Base-by-base conservation (phyloP, 179 eudicot genomes). In the Spergularia azorica region DNA sequence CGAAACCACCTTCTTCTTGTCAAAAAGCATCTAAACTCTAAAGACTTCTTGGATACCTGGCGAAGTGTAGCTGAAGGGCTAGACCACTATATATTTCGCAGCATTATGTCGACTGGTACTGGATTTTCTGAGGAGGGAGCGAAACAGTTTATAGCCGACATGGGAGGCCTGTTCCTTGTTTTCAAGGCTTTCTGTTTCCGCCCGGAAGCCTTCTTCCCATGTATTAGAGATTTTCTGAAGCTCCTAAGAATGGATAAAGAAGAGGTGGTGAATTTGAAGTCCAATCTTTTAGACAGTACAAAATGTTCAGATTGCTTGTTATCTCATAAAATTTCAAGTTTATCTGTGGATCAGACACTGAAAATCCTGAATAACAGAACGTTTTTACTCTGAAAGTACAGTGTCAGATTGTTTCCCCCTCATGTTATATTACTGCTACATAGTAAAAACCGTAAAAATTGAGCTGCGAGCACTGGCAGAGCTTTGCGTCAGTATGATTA, bases 11-110 rank as follows among this genome's bases (percentile, higher is more conserved):
- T 88, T 60, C 75, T 77, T 52, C 59, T 84, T 1, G 39, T 82
- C 46, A 63, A 77, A 55, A 75, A 76, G 51, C 70, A 77, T 80
- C 86, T 88, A 36, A 88, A 86, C 72, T 72, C 83, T 15, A 78
- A 67, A 39, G 87, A 88, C 77, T 86, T 86, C 61, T 71, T 80
- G 68, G 90, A 84, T 74, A 57, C 82, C 20, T 88, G 90, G 90
- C 77, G 91, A 76, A 88, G 85, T 72, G 76, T 84, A 21, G 89
- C 89, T 3, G 87, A 88, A 41, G 91, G 89, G 14, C 80, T 88
- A 6, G 89, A 88, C 82, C 86, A 50, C 75, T 88, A 82, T 57
- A 76, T 69, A 52, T 86, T 86, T 71, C 68, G 65, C 32, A 88
- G 86, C 83, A 73, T 86, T 14, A 59, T 82, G 26, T 48, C 76